A percentile compares a stretch with the other conserved stretches of the same genome.
Conservation (phyloP, 192 early-diverging fungal species). For the Thamnidium elegans region DNA sequence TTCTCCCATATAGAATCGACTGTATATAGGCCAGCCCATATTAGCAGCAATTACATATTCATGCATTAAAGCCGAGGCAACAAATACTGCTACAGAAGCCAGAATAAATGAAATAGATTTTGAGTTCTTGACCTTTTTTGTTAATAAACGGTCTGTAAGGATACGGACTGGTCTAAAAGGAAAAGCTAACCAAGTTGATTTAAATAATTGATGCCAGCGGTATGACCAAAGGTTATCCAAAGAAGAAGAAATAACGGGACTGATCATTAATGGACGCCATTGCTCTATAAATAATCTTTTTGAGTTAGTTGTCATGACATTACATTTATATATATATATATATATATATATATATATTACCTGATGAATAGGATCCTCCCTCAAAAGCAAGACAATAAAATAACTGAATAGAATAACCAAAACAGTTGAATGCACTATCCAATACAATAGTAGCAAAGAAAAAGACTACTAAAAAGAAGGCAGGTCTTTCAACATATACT, state of each 20-base stretch:
- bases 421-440: not conserved
- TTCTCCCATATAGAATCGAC: conserved; percentile 11
- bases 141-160: conserved; percentile 1
- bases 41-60: conserved; percentile 14
- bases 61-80: conserved; percentile 21
- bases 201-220: conserved; percentile 14
- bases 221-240: conserved; percentile 14
- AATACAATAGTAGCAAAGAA: not conserved
- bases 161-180: conserved; percentile 11
- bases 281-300: conserved; percentile 8
- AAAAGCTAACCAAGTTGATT: conserved; percentile 12
- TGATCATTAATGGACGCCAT: conserved; percentile 8
- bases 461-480: conserved; percentile 5
- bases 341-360: not conserved
- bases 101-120: not conserved
- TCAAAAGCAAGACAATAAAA: not conserved
- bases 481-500: not conserved
- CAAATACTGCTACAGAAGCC: conserved; percentile 18
- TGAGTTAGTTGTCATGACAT: not conserved
- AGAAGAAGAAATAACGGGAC: conserved; percentile 4
- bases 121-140: not conserved
- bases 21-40: conserved; percentile 4
- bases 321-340: not conserved
- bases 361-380: conserved; percentile 13
- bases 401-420: conserved; percentile 6